A percentile compares a stretch with the other conserved stretches of the same genome.
Conservation (phyloP, 805 yeast genomes). For the Torulaspora delbrueckii region DNA sequence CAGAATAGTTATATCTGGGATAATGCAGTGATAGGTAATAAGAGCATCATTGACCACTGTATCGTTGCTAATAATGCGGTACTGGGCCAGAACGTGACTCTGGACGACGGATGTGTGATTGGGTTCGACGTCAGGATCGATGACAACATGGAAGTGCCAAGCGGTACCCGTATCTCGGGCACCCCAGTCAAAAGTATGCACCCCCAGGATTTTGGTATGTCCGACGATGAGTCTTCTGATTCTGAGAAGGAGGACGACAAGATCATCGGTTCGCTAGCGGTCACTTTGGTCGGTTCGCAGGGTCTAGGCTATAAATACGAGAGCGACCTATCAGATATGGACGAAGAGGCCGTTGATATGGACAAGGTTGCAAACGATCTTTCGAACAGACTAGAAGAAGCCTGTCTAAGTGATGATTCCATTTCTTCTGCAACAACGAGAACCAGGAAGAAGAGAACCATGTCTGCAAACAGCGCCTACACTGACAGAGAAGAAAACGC, state of each 20-base stretch:
- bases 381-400: conserved; percentile 44
- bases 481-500: conserved; percentile 44
- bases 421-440: conserved; percentile 47
- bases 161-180: conserved; percentile 50
- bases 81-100: conserved; percentile 46
- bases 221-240: conserved; percentile 27
- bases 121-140: conserved; percentile 72
- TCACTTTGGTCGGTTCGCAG: conserved; percentile 35
- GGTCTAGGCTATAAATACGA: conserved; percentile 38
- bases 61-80: conserved; percentile 64
- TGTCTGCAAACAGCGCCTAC: conserved; percentile 38
- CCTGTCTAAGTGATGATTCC: conserved; percentile 55
- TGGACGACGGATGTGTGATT: conserved; percentile 70
- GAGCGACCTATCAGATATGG: conserved; percentile 35
- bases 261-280: conserved; percentile 17
- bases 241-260: conserved; percentile 20
- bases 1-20: conserved; percentile 85
- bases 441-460: conserved; percentile 42
- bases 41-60: conserved; percentile 51
- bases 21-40: conserved; percentile 65
- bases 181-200: conserved; percentile 38
- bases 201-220: conserved; percentile 29
- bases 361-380: conserved; percentile 33
- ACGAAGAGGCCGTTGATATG: conserved; percentile 24
- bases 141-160: conserved; percentile 44